Evolutionary conservation across 805 yeast species (phyloP), one percentile per base, ranked within the genome.

Genomic region (Candida orba): DNA sequence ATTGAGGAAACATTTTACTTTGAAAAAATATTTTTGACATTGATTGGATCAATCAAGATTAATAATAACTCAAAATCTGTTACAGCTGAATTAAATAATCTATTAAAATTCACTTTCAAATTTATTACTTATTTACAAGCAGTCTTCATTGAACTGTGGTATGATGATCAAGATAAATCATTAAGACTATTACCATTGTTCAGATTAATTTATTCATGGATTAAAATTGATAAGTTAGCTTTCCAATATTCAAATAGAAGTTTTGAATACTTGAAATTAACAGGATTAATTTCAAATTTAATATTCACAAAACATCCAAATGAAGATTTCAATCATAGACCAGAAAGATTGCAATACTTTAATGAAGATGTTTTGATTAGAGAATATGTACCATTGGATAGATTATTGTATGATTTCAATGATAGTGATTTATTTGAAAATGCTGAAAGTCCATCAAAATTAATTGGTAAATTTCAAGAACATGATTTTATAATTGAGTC

Each of bases 281-380:
- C 67, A 35, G 60, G 66, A 6, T 49, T 45, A 7, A 33, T 69
- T 13, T 37, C 59, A 15, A 69, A 69, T 43, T 39, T 47, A n/a
- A 45, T 69, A n/a, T 40, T 35, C 12, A 13, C 32, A 1, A 36
- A 47, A 9, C 34, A 31, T 42, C 25, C 56, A 34, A 43, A 47
- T 38, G 41, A 39, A 22, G 33, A 39, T n/a, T 49, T 51, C 31
- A 51, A 51, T 3, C 45, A 49, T 13, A 43, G 68, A 40, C 83
- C 84, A 14, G 49, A 56, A 8, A 69, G 91, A 58, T 53, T 58
- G 3, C 73, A 78, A 44, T 74, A 73, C 42, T 83, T 81, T 55
- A 62, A 67, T 37, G 91, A 84, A 54, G 93, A 84, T 62, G 77
- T 81, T 13, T 61, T 68, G 20, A 64, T 79, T 50, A 76, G 75